Base-by-base conservation (phyloP, 2,329 filamentous ascomycete genomes). In the Fusarium proliferatum region DNA sequence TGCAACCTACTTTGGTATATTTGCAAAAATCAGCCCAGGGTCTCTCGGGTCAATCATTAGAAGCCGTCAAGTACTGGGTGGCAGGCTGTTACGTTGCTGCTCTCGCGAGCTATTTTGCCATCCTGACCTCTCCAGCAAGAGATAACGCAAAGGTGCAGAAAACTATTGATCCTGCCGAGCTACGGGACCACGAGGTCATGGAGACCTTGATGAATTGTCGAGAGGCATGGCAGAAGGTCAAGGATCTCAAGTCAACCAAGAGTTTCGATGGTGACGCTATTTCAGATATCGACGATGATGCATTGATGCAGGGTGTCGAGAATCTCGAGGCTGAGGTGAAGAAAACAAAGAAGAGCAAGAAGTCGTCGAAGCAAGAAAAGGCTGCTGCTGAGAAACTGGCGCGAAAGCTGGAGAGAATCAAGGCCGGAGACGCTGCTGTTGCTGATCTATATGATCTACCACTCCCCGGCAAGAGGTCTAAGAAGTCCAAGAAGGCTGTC, bases 171-270 rank as follows among this genome's bases (percentile, higher is more conserved):
- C 93, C 96, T 9, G 86, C 88, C n/a, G 91, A 97, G 76, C 84
- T 99, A 46, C 91, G 94, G 69, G 94, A 97, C 60, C 96, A 99
- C 81, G 91, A 94, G 19, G 90, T 99, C 68, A 98, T 99, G 94
- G 91, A 93, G 67, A 93, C 90, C 21, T 83, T 99, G 41, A 85
- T 98, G 46, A 90, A 92, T 79, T 96, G 93, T 81, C 91, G 95
- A 64, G 88, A 92, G 65, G 87, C 95, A 15, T 99, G 96, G 96
- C 86, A 90, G 59, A 89, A 88, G 71, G 91, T 94, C 36, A 92
- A 94, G 81, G 84, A 88, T 48, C 80, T 97, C n/a, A 86, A 88
- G 64, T 81, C 88, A 4, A 81, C 85, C 17, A 86, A 83, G 34
- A 79, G 80, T 28, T 76, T 81, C 9, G 81, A 83, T 9, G 81